Base-by-base conservation (phyloP, 169 alveolate species). In the Plasmodium sp. region DNA sequence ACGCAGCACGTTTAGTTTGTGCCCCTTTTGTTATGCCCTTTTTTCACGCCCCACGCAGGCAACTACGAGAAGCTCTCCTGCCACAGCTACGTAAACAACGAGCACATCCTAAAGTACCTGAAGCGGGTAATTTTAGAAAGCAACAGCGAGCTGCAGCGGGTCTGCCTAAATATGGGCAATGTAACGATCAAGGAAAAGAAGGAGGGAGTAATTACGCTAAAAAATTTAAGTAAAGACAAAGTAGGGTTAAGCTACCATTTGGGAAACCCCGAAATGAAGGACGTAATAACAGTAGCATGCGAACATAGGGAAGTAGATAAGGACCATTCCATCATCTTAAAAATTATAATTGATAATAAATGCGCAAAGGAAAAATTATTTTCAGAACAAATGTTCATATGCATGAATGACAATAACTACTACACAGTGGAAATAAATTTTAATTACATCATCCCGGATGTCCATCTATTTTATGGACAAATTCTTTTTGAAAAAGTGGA, bases 51-150 rank as follows among this genome's bases (percentile, higher is more conserved):
- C 45, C 77, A 34, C 48, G 7, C 33, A 86, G 93, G 71, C 12
- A 43, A 86, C 81, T 86, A 54, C 72, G 93, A 86, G 48, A 86
- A 86, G 79, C 51, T 86, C 6, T 86, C 79, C 12, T 86, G 93
- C 39, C 54, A 75, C 36, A 33, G 45, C 31, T 86, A 86, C 45
- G 34, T 58, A 18, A 86, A 34, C 62, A 86, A 86, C 67, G 93
- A 86, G 34, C 22, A 36, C 81, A 75, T 86, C 43, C 45, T 86
- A 86, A 86, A 77, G 77, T 86, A 75, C 48, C 48, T 86, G n/a
- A 86, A 86, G 75, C n/a, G 88, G 22, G 39, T 86, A 75, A 75
- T 86, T 77, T 79, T 86, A 54, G 93, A 86, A 77, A 86, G 36
- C 33, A 86, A 86, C 71, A 58, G 58, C 43, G 84, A 71, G 81